Percentiles rank a stretch among this genome's conserved stretches.
Conservation (phyloP, 2,329 filamentous ascomycete genomes). For the Trichoderma sp. region DNA sequence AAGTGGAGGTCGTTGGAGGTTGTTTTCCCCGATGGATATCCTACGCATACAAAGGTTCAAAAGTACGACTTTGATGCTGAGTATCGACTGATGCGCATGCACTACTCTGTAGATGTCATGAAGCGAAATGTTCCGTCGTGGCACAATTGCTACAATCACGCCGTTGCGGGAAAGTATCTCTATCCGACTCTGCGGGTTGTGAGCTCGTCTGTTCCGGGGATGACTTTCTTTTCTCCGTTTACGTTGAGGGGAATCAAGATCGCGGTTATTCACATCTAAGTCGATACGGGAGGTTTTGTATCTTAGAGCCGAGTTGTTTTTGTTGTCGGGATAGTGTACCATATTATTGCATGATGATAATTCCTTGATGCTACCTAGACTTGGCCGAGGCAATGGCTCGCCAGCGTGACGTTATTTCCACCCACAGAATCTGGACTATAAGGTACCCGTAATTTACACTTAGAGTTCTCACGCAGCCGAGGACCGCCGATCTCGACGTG, state of each 20-base stretch:
- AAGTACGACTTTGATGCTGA: not conserved
- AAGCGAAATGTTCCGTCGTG: not conserved
- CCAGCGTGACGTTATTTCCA: not conserved
- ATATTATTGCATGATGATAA: not conserved
- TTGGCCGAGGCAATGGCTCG: not conserved
- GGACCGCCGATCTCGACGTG: not conserved
- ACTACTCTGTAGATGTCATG: not conserved
- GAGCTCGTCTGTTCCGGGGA: not conserved
- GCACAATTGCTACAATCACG: constrained; percentile 7
- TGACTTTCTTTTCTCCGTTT: not conserved
- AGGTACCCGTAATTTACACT: not conserved
- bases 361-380: too few relatives aligned
- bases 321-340: not conserved
- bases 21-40: not conserved
- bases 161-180: not conserved
- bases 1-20: not conserved
- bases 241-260: not conserved
- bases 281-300: not conserved
- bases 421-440: too few relatives aligned
- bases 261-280: not conserved
- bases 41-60: not conserved
- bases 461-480: not conserved
- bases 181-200: constrained; percentile 6
- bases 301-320: too few relatives aligned
- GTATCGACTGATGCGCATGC: not conserved